These are phyloP conservation scores for Magnusiomyces suaveolens DNA, from an alignment of 1,139 yeast genomes.

Conservation along the genomic window DNA sequence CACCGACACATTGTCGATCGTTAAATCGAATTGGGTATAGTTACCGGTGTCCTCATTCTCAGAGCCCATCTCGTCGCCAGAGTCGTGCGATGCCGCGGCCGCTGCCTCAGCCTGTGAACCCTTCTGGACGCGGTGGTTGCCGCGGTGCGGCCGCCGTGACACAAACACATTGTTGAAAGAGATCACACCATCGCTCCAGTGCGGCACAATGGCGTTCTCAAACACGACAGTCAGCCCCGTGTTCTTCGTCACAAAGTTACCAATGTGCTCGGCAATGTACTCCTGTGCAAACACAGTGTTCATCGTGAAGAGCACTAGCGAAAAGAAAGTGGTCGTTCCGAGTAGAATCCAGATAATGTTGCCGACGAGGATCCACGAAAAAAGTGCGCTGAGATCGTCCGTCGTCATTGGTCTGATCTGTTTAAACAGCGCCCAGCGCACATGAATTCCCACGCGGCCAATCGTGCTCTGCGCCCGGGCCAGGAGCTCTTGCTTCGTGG, in stretches of 20 bases:
- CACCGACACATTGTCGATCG: constrained; percentile 75
- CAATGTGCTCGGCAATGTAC: constrained; percentile 68
- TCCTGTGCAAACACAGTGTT: constrained; percentile 90
- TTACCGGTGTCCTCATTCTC: constrained; percentile 48
- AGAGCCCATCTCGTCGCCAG: too few relatives aligned
- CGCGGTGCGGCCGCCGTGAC: constrained; percentile 59
- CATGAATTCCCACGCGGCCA: constrained; percentile 45
- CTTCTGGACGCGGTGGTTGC: constrained; percentile 39
- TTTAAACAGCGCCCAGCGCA: constrained; percentile 60
- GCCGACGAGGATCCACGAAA: constrained; percentile 86
- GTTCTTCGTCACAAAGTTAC: constrained; percentile 74
- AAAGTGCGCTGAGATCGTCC: constrained; percentile 82
- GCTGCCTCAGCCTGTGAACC: constrained; percentile 68
- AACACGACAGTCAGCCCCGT: constrained; percentile 81
- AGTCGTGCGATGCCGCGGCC: too few relatives aligned
- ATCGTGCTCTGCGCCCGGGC: constrained; percentile 43
- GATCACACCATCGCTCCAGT: constrained; percentile 84
- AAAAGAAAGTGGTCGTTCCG: constrained; percentile 85
- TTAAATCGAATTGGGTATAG: constrained; percentile 87
- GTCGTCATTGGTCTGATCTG: constrained; percentile 68
- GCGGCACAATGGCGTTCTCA: constrained; percentile 91
- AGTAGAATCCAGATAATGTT: constrained; percentile 66
- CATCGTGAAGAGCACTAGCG: constrained; percentile 63
- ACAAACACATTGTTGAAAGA: constrained; percentile 79
- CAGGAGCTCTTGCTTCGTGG: constrained; percentile 43